Evolutionary conservation across 495 filamentous ascomycete species (phyloP), one percentile per base, ranked within the genome.

Genomic region (Echria macrotheca): DNA sequence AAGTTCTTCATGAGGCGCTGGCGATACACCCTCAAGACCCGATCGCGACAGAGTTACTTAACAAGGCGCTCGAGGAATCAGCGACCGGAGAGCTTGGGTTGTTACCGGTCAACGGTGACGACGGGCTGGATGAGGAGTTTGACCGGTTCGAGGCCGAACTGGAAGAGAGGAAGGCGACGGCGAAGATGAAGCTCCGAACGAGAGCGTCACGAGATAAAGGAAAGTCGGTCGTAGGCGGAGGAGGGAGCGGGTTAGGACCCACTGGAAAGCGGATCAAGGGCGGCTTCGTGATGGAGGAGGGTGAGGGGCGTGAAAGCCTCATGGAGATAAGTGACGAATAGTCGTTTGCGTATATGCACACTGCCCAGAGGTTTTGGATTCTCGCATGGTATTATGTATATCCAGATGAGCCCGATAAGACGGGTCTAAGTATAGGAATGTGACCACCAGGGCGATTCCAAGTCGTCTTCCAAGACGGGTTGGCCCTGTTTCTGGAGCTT

Each of bases 61-160:
- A 81, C 37, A 85, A 87, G 43, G 86, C 86, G 8, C 68, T 90
- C 1, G 81, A 86, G 47, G 79, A 89, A 59, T 85, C 81, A 61
- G 72, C 79, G 0, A 15, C 62, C n/a, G 69, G 72, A 28, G 56
- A 50, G 22, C 31, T 60, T 41, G 37, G 24, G 4, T 29, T 41
- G 24, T 18, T 41, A n/a, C 28, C 37, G 5, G 47, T 11, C 7
- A 33, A 33, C 14, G 47, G 47, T 6, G 47, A 50, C 8, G 49
- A 50, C 11, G 37, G 64, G 9, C 66, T 72, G 41, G 49, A 17
- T n/a, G 45, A 49, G 28, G 66, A 65, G 2, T 45, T 71, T 52
- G 66, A 68, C 1, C 44, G 44, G 24, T 69, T 65, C 23, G 64
- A 67, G 63, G 33, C 42, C 22, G 54, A 57, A 55, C 4, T 67